phyloP scores from a whole-genome alignment of 2,329 filamentous ascomycete species.

The Aureobasidium zeae region DNA sequence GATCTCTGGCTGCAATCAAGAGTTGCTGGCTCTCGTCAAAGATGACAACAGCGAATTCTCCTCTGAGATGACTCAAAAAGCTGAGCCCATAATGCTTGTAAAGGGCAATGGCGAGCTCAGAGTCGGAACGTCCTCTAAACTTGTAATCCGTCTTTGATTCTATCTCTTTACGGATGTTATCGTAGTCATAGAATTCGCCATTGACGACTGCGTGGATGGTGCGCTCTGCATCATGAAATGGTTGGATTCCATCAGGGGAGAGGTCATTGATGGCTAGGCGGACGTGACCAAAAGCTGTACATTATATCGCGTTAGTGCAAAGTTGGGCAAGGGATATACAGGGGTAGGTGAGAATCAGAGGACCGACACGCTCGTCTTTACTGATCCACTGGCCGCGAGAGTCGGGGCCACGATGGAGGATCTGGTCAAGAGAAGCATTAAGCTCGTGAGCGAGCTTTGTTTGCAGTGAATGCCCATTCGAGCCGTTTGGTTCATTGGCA shows the following conservation, averaged over 20 bases:
- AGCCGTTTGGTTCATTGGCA: constrained; percentile 10
- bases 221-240: constrained; percentile 30
- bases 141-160: constrained; percentile 30
- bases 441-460: constrained; percentile 19
- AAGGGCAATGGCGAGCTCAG: constrained; percentile 45
- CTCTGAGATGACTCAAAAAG: constrained; percentile 40
- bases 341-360: constrained; percentile 17
- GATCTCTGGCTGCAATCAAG: constrained; percentile 44
- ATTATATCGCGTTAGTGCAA: constrained; percentile 13
- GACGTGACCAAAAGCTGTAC: constrained; percentile 39
- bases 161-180: constrained; percentile 35
- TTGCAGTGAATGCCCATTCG: constrained; percentile 18
- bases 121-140: constrained; percentile 42
- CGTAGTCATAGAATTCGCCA: constrained; percentile 50
- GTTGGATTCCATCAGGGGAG: constrained; percentile 39
- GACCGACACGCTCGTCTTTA: constrained; percentile 36
- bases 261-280: constrained; percentile 48
- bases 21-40: constrained; percentile 38
- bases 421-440: constrained; percentile 29
- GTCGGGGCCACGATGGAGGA: constrained; percentile 41
- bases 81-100: constrained; percentile 42
- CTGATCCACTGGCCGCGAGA: constrained; percentile 39
- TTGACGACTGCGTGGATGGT: constrained; percentile 49
- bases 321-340: constrained; percentile 10
- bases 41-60: constrained; percentile 47